Evolutionary conservation across 2,329 filamentous ascomycete species (phyloP).

Genomic region (Trichophyton benhamiae): DNA sequence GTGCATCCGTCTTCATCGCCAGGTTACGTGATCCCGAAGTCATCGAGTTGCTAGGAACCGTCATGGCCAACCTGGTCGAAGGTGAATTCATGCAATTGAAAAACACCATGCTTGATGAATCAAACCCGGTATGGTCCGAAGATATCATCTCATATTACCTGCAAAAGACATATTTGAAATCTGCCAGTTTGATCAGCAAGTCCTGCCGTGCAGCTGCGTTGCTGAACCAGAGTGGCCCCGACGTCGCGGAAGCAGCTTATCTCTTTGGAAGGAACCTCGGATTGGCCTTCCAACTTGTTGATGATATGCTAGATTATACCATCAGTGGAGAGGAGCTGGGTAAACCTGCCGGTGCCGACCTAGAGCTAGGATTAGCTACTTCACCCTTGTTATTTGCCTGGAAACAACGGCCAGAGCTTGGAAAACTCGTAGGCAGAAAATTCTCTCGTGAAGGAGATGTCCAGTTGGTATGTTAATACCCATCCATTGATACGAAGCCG

Average conservation of each 20-base stretch:
- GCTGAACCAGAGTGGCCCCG: slow-evolving; percentile 61
- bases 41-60: slow-evolving; percentile 83
- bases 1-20: slow-evolving; percentile 86
- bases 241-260: slow-evolving; percentile 84
- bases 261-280: slow-evolving; percentile 86
- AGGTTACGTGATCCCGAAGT: slow-evolving; percentile 86
- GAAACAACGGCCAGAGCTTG: slow-evolving; percentile 76
- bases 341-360: slow-evolving; percentile 86
- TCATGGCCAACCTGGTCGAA: slow-evolving; percentile 94
- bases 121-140: slow-evolving; percentile 71
- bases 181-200: slow-evolving; percentile 89
- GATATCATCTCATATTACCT: slow-evolving; percentile 87
- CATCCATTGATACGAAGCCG: not conserved
- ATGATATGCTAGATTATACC: slow-evolving; percentile 97
- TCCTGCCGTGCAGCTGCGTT: slow-evolving; percentile 83
- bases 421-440: slow-evolving; percentile 79
- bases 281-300: slow-evolving; percentile 90
- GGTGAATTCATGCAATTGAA: slow-evolving; percentile 99
- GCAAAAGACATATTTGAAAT: slow-evolving; percentile 97
- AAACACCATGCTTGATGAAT: slow-evolving; percentile 83
- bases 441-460: slow-evolving; percentile 78
- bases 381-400: slow-evolving; percentile 91
- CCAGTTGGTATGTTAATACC: slow-evolving; percentile 49
- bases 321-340: slow-evolving; percentile 72
- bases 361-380: slow-evolving; percentile 86